These are phyloP conservation scores for Neoboletus subvelutipes DNA, from an alignment of 768 basidiomycete genomes.

Conservation along the genomic window DNA sequence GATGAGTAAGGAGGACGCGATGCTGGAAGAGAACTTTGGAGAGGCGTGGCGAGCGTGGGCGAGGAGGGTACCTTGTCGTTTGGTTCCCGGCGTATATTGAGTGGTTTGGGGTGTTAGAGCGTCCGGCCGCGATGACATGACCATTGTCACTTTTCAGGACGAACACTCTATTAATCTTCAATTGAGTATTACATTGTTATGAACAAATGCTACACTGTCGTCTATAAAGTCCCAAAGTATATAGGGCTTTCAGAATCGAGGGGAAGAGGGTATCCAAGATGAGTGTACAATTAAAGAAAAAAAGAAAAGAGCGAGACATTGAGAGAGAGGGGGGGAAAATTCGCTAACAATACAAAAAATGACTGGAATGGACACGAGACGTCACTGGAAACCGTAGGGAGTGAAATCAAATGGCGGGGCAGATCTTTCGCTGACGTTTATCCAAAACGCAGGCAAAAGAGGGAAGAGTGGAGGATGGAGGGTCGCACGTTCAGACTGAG, in stretches of 20 bases:
- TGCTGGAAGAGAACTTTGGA: constrained; percentile 29
- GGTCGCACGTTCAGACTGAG: constrained; percentile 12
- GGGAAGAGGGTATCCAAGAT: constrained; percentile 18
- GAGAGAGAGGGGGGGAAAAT: not conserved
- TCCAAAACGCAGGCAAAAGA: not conserved
- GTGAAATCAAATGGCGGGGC: not conserved
- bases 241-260: not conserved
- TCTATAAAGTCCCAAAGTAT: constrained; percentile 24
- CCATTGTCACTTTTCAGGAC: not conserved
- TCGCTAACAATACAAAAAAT: constrained; percentile 32
- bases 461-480: too few species aligned
- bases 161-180: not conserved
- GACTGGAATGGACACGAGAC: constrained; percentile 4
- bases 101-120: not conserved
- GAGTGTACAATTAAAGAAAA: not conserved
- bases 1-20: constrained; percentile 29
- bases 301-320: not conserved
- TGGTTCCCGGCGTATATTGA: constrained; percentile 26
- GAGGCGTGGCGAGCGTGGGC: constrained; percentile 27
- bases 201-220: constrained; percentile 19
- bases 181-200: not conserved
- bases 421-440: not conserved
- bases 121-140: not conserved
- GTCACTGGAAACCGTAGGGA: not conserved
- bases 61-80: constrained; percentile 19